These are phyloP conservation scores for Suillus subalutaceus DNA, from an alignment of 768 basidiomycete species.

Conservation along the genomic window DNA sequence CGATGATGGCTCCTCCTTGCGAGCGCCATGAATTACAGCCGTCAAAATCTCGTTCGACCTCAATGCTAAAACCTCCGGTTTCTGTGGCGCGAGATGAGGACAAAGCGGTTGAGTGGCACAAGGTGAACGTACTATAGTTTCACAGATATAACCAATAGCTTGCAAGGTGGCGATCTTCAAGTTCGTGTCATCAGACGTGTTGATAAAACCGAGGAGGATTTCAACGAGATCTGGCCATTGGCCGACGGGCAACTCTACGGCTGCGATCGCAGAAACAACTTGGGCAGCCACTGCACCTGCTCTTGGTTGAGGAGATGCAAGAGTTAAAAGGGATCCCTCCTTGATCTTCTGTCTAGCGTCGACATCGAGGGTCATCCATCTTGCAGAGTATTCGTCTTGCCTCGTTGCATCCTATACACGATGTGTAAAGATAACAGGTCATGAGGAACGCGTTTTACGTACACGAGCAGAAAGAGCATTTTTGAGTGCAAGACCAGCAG, in stretches of 20 bases:
- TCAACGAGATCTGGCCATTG: constrained; percentile 94
- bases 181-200: constrained; percentile 68
- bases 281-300: constrained; percentile 90
- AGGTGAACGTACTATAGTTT: constrained; percentile 77
- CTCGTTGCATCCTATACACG: constrained; percentile 66
- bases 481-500: constrained; percentile 97
- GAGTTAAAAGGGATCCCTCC: constrained; percentile 79
- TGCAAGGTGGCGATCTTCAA: constrained; percentile 88
- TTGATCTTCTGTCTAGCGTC: constrained; percentile 82
- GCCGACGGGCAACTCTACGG: constrained; percentile 85
- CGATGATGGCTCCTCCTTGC: constrained; percentile 89
- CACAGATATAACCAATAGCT: constrained; percentile 97
- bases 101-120: constrained; percentile 11
- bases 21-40: constrained; percentile 96
- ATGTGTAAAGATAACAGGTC: constrained; percentile 20
- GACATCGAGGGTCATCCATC: constrained; percentile 80
- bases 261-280: constrained; percentile 92
- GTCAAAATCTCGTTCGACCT: constrained; percentile 98
- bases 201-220: constrained; percentile 84
- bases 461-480: constrained; percentile 91
- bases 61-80: constrained; percentile 87
- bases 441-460: constrained; percentile 41
- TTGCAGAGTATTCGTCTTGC: constrained; percentile 72
- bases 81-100: constrained; percentile 47
- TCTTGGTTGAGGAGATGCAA: constrained; percentile 70